Percentiles rank a stretch among this genome's conserved stretches.
These are phyloP conservation scores for Lanmaoa rubissima DNA, from an alignment of 768 basidiomycete genomes.

Conservation along the genomic window DNA sequence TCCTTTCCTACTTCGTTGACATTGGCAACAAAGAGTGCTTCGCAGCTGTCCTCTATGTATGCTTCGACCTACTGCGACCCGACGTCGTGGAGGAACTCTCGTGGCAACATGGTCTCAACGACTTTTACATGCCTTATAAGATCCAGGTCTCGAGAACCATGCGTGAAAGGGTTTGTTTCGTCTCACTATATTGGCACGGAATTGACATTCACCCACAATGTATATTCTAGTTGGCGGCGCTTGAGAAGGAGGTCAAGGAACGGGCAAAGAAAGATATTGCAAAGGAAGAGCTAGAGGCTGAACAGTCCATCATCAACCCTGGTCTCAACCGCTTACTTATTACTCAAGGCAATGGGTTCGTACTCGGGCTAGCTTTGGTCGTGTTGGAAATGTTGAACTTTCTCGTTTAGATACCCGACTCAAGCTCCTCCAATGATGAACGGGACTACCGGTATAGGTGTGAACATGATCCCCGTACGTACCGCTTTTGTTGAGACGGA, in stretches of 20 bases:
- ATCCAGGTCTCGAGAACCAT: slow-evolving; percentile 83
- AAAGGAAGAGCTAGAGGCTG: slow-evolving; percentile 87
- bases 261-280: slow-evolving; percentile 80
- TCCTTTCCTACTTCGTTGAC: slow-evolving; percentile 94
- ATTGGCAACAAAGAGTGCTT: slow-evolving; percentile 99
- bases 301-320: slow-evolving; percentile 86
- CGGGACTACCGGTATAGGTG: slow-evolving; percentile 42
- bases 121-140: slow-evolving; percentile 97
- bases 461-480: slow-evolving; percentile 62
- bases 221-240: slow-evolving; percentile 54
- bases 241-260: slow-evolving; percentile 91
- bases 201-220: slow-evolving; percentile 4
- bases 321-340: slow-evolving; percentile 57
- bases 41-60: slow-evolving; percentile 82
- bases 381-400: slow-evolving; percentile 4
- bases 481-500: neutral
- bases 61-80: slow-evolving; percentile 93
- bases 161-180: slow-evolving; percentile 62
- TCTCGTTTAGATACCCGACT: slow-evolving; percentile 48
- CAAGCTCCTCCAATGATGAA: slow-evolving; percentile 63
- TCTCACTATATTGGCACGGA: neutral
- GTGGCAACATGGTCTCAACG: slow-evolving; percentile 94
- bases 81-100: slow-evolving; percentile 93
- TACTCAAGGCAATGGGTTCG: slow-evolving; percentile 70
- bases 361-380: neutral